These are phyloP conservation scores for Mesotaenium endlicherianum DNA, from an alignment of 139 green algal genomes.

Conservation along the genomic window DNA sequence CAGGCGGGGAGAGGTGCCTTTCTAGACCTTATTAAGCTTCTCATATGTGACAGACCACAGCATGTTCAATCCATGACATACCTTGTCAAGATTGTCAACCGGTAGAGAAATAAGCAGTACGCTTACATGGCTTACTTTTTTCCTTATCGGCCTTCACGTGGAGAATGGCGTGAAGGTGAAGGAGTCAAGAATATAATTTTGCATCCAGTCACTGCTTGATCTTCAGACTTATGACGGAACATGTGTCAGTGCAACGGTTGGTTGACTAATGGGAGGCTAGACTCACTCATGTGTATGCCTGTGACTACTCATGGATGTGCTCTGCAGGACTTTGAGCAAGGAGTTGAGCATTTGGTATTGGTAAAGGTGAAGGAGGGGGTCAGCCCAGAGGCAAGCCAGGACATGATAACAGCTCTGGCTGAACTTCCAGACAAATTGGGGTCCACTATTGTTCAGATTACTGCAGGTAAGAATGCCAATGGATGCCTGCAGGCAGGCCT, in stretches of 20 bases:
- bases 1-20: slow-evolving; percentile 34
- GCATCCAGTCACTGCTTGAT: no score
- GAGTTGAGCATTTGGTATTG: slow-evolving; percentile 29
- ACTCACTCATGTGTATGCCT: no score
- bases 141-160: no score
- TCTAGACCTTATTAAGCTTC: no score
- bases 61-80: neutral
- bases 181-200: no score
- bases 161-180: no score
- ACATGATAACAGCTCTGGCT: slow-evolving; percentile 4
- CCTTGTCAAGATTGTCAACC: no score
- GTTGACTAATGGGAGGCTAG: no score
- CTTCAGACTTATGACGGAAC: no score
- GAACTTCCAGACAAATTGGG: slow-evolving; percentile 5
- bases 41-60: neutral
- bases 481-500: neutral
- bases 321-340: slow-evolving; percentile 30
- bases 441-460: slow-evolving; percentile 21
- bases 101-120: no score
- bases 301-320: neutral
- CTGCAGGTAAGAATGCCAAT: slow-evolving; percentile 5
- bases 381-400: neutral
- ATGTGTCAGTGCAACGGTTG: no score
- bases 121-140: no score
- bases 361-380: slow-evolving; percentile 12